A percentile compares a stretch with the other conserved stretches of the same genome.
phyloP scores from a whole-genome alignment of 148 eudicot species.

The Cornus kousa region DNA sequence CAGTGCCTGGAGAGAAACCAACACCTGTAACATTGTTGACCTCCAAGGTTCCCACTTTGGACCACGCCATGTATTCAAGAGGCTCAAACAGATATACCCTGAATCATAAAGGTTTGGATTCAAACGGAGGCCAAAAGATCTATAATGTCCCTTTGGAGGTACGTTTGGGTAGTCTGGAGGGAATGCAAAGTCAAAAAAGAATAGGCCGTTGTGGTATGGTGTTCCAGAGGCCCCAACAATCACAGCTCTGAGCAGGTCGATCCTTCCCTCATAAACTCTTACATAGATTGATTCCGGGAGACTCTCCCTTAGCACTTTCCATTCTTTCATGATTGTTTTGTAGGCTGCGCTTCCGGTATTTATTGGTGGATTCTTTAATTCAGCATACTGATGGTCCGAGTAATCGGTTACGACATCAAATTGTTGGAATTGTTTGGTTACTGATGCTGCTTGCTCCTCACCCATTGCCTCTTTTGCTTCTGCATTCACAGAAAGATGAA shows the following conservation, averaged over 20 bases:
- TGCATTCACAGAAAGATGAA: no score
- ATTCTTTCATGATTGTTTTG: conserved; percentile 65
- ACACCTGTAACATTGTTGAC: conserved; percentile 64
- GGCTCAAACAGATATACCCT: conserved; percentile 72
- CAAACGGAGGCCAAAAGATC: conserved; percentile 53
- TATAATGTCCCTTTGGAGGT: conserved; percentile 58
- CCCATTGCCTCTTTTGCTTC: no score
- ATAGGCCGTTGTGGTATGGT: conserved; percentile 78
- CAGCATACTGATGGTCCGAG: conserved; percentile 42
- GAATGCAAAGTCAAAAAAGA: conserved; percentile 68
- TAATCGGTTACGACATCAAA: conserved; percentile 15
- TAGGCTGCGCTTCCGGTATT: conserved; percentile 9
- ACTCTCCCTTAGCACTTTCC: conserved; percentile 50
- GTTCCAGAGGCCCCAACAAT: conserved; percentile 78
- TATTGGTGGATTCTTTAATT: neutral
- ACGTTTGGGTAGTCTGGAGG: conserved; percentile 58
- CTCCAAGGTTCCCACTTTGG: conserved; percentile 47
- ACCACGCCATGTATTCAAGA: conserved; percentile 77
- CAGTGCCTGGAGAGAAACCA: conserved; percentile 80
- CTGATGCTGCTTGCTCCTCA: neutral
- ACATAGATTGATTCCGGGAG: conserved; percentile 66
- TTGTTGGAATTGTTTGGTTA: neutral
- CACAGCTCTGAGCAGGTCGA: conserved; percentile 71
- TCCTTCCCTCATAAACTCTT: conserved; percentile 58
- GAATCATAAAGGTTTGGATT: conserved; percentile 66